Conservation (phyloP, 441 rosid genomes). For the Metrosideros polymorpha region DNA sequence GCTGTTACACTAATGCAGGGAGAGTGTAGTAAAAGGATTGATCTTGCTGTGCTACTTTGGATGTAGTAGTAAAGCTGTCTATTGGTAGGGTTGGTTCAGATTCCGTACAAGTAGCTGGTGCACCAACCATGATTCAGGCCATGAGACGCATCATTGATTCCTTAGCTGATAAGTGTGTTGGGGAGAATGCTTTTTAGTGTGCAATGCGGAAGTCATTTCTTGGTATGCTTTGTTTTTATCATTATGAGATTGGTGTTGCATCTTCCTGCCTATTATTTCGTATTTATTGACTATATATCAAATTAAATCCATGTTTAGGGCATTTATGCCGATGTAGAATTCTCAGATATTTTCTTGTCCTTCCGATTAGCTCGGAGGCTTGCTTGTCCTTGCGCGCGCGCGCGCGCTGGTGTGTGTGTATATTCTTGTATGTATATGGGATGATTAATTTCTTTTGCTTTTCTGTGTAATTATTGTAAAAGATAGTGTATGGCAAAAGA, state of each 20-base stretch:
- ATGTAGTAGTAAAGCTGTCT: too few species aligned
- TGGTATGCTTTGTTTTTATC: constrained; percentile 27
- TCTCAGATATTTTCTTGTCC: neutral
- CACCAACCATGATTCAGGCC: constrained; percentile 92
- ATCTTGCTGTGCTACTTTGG: too few species aligned
- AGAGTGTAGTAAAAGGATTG: too few species aligned
- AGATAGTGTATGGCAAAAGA: neutral
- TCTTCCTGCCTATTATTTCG: neutral
- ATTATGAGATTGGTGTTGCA: neutral
- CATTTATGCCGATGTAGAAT: neutral
- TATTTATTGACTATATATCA: neutral
- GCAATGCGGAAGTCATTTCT: constrained; percentile 79
- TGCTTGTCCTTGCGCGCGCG: neutral
- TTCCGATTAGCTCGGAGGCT: accelerated
- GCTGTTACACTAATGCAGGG: too few species aligned
- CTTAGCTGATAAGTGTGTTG: constrained; percentile 35
- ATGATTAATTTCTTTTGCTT: too few species aligned
- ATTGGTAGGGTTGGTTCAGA: constrained; percentile 78
- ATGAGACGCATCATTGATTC: constrained; percentile 77
- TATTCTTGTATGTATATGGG: too few species aligned
- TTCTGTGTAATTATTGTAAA: neutral
- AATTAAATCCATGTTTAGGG: neutral
- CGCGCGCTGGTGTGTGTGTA: too few species aligned
- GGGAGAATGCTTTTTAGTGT: constrained; percentile 60
- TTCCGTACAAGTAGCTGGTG: constrained; percentile 91